A percentile compares a stretch with the other conserved stretches of the same genome.
phyloP scores from a whole-genome alignment of 1,139 yeast species.

The Geotrichum phurueaensis region DNA sequence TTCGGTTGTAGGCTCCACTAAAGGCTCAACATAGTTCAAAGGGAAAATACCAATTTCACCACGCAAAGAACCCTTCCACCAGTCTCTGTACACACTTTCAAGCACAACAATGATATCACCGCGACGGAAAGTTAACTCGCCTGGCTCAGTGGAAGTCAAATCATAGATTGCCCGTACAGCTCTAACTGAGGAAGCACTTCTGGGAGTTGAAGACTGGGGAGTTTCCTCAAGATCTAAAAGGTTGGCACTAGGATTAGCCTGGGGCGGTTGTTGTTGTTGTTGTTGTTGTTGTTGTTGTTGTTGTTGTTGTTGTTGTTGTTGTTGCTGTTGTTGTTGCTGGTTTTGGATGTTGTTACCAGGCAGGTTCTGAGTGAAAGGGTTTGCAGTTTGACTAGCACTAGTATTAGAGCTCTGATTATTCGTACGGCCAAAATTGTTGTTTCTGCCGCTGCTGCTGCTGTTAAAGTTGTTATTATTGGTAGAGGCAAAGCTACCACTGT shows the following conservation, averaged over 20 bases:
- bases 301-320: slow-evolving; percentile 16
- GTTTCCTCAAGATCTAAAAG: neutral
- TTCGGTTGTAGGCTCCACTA: slow-evolving; percentile 58
- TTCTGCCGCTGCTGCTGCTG: slow-evolving; percentile 20
- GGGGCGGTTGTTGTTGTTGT: slow-evolving; percentile 12
- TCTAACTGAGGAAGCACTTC: slow-evolving; percentile 43
- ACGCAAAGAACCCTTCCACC: slow-evolving; percentile 88
- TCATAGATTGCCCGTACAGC: slow-evolving; percentile 84
- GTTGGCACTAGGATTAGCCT: neutral
- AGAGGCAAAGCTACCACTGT: slow-evolving; percentile 6
- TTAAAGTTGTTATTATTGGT: slow-evolving; percentile 14
- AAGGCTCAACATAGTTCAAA: slow-evolving; percentile 79
- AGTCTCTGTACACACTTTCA: slow-evolving; percentile 83
- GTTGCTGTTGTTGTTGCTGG: too few species aligned
- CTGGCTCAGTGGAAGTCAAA: slow-evolving; percentile 51
- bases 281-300: slow-evolving; percentile 12
- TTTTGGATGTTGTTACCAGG: neutral
- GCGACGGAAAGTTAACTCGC: slow-evolving; percentile 40
- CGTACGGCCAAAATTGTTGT: slow-evolving; percentile 20
- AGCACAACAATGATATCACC: slow-evolving; percentile 62
- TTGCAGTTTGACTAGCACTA: neutral
- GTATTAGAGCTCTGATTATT: slow-evolving; percentile 11
- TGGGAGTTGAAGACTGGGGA: slow-evolving; percentile 1
- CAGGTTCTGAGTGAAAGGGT: slow-evolving; percentile 9
- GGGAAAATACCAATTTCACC: slow-evolving; percentile 92